Conservation (phyloP, 768 basidiomycete genomes). For the Boletus sp. region DNA sequence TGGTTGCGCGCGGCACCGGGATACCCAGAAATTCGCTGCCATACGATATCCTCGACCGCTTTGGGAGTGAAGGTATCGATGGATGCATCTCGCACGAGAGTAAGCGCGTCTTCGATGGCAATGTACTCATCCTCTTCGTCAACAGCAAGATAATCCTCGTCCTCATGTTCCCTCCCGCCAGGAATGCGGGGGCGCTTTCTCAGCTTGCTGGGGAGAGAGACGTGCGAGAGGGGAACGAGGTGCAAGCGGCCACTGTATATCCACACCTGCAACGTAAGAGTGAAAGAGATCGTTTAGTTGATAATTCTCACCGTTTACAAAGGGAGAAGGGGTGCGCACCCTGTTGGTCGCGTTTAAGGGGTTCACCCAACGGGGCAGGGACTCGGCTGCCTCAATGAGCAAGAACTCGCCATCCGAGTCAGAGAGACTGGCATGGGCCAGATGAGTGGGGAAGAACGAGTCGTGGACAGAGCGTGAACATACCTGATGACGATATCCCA, state of each 20-base stretch:
- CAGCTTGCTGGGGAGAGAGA: slow-evolving; percentile 63
- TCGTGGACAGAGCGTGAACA: slow-evolving; percentile 17
- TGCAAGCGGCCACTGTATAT: slow-evolving; percentile 80
- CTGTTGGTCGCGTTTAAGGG: slow-evolving; percentile 91
- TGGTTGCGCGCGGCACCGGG: slow-evolving; percentile 63
- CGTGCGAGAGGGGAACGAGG: slow-evolving; percentile 75
- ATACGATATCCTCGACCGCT: slow-evolving; percentile 62
- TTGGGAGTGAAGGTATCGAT: slow-evolving; percentile 58
- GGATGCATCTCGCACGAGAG: slow-evolving; percentile 51
- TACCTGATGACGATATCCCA: slow-evolving; percentile 85
- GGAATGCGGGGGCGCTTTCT: slow-evolving; percentile 44
- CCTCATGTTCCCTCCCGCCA: slow-evolving; percentile 44
- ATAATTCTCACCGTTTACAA: slow-evolving; percentile 30
- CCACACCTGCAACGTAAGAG: slow-evolving; percentile 72
- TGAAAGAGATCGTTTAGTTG: slow-evolving; percentile 28
- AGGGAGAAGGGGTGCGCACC: slow-evolving; percentile 51
- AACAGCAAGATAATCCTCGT: slow-evolving; percentile 41
- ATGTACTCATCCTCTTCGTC: slow-evolving; percentile 52
- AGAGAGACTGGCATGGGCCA: slow-evolving; percentile 38
- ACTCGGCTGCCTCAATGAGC: slow-evolving; percentile 93
- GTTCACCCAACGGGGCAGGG: slow-evolving; percentile 84
- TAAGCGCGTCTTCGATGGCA: slow-evolving; percentile 57
- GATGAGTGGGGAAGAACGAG: slow-evolving; percentile 2
- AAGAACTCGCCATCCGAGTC: slow-evolving; percentile 97
- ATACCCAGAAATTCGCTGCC: slow-evolving; percentile 74